A percentile compares a stretch with the other conserved stretches of the same genome.
Conservation (phyloP, 2,329 filamentous ascomycete species). For the Lachnellula occidentalis region DNA sequence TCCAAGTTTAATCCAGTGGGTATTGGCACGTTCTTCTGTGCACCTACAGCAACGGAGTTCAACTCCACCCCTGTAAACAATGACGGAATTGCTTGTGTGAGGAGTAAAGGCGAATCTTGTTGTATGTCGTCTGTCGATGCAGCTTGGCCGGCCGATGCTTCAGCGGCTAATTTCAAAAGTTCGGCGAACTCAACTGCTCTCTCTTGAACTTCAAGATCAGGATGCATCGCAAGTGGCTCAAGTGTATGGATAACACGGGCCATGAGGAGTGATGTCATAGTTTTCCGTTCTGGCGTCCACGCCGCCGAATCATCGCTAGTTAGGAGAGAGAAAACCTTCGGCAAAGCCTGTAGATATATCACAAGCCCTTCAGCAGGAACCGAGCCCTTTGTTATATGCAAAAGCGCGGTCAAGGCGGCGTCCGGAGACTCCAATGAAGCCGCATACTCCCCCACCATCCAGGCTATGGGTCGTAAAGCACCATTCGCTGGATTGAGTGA, state of each 20-base stretch:
- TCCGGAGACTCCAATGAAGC: slow-evolving; percentile 64
- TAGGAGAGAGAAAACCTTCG: slow-evolving; percentile 76
- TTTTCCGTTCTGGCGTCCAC: slow-evolving; percentile 72
- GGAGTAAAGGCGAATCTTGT: slow-evolving; percentile 71
- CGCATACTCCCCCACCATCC: slow-evolving; percentile 86
- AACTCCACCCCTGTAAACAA: slow-evolving; percentile 83
- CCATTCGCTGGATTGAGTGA: slow-evolving; percentile 54
- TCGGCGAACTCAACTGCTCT: slow-evolving; percentile 89
- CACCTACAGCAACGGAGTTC: slow-evolving; percentile 79
- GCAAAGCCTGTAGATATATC: slow-evolving; percentile 74
- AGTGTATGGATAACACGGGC: slow-evolving; percentile 76
- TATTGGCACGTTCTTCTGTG: slow-evolving; percentile 79
- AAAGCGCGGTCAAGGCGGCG: slow-evolving; percentile 65
- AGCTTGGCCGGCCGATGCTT: slow-evolving; percentile 67
- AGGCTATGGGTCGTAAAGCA: slow-evolving; percentile 70
- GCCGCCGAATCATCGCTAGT: slow-evolving; percentile 56
- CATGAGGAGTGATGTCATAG: slow-evolving; percentile 69
- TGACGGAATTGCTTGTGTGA: slow-evolving; percentile 85
- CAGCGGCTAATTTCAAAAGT: slow-evolving; percentile 77
- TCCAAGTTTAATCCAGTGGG: slow-evolving; percentile 74
- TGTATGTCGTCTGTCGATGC: slow-evolving; percentile 46
- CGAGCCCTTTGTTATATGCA: slow-evolving; percentile 56
- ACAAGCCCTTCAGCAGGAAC: slow-evolving; percentile 61
- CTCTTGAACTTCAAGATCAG: slow-evolving; percentile 90
- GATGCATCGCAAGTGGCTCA: slow-evolving; percentile 73